A percentile compares a stretch with the other conserved stretches of the same genome.
Evolutionary conservation across 2,329 filamentous ascomycete genomes (phyloP).

Genomic region (Paecilomyces dactylethromorphus): DNA sequence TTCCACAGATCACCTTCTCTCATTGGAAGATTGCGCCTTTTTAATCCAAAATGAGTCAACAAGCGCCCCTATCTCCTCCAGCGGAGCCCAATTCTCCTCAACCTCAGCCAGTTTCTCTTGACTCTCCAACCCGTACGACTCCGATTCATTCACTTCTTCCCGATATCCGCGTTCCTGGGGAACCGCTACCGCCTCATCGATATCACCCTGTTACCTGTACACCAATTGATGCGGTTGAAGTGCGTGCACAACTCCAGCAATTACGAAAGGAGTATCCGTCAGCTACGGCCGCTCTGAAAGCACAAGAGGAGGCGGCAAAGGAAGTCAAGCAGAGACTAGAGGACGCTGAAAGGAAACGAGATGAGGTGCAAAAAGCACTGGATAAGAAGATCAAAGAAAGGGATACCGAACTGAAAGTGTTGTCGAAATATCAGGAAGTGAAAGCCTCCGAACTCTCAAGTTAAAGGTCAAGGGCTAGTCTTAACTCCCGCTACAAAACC

Average conservation of each 20-base stretch:
- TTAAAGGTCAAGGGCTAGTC: constrained; percentile 8
- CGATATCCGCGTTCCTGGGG: constrained; percentile 32
- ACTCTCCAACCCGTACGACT: constrained; percentile 28
- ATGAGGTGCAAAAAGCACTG: constrained; percentile 32
- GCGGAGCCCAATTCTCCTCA: constrained; percentile 20
- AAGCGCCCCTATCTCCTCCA: constrained; percentile 27
- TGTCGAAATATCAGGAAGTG: constrained; percentile 35
- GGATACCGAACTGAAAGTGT: constrained; percentile 35
- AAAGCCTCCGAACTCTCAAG: constrained; percentile 24
- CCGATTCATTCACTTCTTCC: constrained; percentile 33
- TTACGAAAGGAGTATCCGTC: constrained; percentile 31
- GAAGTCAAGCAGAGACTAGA: constrained; percentile 32
- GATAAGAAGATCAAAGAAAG: constrained; percentile 38
- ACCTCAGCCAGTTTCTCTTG: constrained; percentile 22
- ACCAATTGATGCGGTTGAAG: constrained; percentile 23
- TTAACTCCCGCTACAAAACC: not conserved
- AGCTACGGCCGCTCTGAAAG: constrained; percentile 26
- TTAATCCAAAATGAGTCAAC: constrained; percentile 18
- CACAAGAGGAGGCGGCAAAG: constrained; percentile 30
- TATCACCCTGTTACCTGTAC: constrained; percentile 35
- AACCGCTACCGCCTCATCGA: constrained; percentile 23
- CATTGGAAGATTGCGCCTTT: not conserved
- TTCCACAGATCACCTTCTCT: not conserved
- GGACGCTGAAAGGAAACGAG: constrained; percentile 30
- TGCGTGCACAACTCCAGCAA: constrained; percentile 24